Conservation (phyloP, 768 basidiomycete genomes). For the Russula foetens region DNA sequence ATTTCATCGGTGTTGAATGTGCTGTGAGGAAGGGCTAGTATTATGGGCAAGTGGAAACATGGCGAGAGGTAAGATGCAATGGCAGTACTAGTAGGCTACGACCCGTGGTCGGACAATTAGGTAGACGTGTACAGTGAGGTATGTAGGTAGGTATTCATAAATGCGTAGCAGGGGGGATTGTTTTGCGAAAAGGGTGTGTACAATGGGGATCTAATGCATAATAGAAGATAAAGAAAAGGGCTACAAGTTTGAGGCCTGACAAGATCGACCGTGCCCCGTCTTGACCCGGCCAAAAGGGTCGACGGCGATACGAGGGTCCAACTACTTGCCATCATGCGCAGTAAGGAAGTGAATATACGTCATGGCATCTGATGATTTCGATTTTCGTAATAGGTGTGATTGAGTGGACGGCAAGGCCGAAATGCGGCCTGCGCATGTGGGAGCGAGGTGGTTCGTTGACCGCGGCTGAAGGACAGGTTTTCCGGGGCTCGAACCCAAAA, state of each 20-base stretch:
- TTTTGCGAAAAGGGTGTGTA: constrained; percentile 6
- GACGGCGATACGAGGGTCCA: background rate
- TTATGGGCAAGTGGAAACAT: constrained; percentile 5
- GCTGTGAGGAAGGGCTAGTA: background rate
- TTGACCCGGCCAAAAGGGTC: background rate
- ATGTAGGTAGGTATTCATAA: too few relatives aligned
- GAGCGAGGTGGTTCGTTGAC: constrained; percentile 21
- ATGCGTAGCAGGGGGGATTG: constrained; percentile 2
- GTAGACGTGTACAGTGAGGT: constrained; percentile 7
- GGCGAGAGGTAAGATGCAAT: background rate
- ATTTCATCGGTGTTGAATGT: constrained; percentile 6
- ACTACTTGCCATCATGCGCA: constrained; percentile 30
- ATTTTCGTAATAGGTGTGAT: constrained; percentile 13
- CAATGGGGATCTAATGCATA: constrained; percentile 9
- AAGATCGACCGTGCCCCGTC: background rate
- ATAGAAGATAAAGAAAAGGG: constrained; percentile 5
- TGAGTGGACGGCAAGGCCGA: constrained; percentile 14
- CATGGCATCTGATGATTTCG: constrained; percentile 31
- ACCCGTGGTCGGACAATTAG: background rate
- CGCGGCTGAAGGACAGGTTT: constrained; percentile 10
- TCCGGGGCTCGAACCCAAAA: constrained; percentile 3
- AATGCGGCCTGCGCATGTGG: constrained; percentile 27
- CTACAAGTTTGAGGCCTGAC: background rate
- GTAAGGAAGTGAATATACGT: constrained; percentile 45
- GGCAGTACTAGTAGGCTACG: background rate